Conservation (phyloP, 148 eudicot species). For the Nepenthes gracilis region DNA sequence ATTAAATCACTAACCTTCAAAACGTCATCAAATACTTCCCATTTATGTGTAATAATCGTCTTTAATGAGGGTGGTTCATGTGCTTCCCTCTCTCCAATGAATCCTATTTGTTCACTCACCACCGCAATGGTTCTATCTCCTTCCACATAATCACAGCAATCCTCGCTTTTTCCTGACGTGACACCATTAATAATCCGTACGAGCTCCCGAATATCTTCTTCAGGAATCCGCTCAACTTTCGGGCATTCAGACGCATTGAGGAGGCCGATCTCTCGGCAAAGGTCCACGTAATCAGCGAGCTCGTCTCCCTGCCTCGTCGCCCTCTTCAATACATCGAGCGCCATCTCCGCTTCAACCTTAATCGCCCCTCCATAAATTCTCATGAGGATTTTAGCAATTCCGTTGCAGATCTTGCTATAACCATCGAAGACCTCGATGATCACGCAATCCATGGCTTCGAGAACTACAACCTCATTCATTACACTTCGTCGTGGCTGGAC, state of each 20-base stretch:
- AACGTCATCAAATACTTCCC: slow-evolving; percentile 69
- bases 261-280: slow-evolving; percentile 41
- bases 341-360: slow-evolving; percentile 36
- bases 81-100: neutral
- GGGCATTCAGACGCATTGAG: slow-evolving; percentile 33
- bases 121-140: neutral
- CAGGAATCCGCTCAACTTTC: slow-evolving; percentile 22
- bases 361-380: slow-evolving; percentile 24
- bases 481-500: slow-evolving; percentile 31
- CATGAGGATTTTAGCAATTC: slow-evolving; percentile 34
- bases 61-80: slow-evolving; percentile 8
- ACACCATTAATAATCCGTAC: slow-evolving; percentile 33
- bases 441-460: slow-evolving; percentile 73
- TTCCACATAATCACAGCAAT: neutral
- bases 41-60: slow-evolving; percentile 43
- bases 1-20: slow-evolving; percentile 6
- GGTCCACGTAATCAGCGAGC: slow-evolving; percentile 32
- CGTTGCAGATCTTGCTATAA: slow-evolving; percentile 56
- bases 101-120: neutral
- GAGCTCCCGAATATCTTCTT: slow-evolving; percentile 39
- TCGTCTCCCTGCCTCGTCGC: slow-evolving; percentile 51
- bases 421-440: slow-evolving; percentile 54
- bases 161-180: neutral
- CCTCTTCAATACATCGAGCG: slow-evolving; percentile 40
- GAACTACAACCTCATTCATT: slow-evolving; percentile 15